phyloP scores from a whole-genome alignment of 129 eudicot species.

The Ambrosia artemisiifolia region DNA sequence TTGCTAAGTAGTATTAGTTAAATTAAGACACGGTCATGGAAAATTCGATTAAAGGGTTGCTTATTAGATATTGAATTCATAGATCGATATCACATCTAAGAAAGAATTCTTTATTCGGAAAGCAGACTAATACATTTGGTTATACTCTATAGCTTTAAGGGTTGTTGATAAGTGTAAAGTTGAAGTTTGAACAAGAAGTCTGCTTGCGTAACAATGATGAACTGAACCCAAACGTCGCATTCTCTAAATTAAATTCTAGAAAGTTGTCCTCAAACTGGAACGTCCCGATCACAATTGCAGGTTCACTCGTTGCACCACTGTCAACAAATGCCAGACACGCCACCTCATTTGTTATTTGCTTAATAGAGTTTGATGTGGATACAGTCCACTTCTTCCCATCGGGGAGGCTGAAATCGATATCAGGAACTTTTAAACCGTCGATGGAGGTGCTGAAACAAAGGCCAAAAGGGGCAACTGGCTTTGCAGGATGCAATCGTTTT shows the following conservation, averaged over 20 bases:
- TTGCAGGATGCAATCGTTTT: not conserved
- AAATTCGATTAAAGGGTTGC: no score
- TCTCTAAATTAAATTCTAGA: not conserved
- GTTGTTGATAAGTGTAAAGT: not conserved
- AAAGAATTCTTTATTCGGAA: no score
- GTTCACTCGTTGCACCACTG: constrained; percentile 28
- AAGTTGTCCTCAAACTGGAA: constrained; percentile 34
- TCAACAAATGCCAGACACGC: constrained; percentile 40
- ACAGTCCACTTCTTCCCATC: not conserved
- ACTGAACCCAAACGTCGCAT: not conserved
- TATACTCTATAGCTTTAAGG: not conserved
- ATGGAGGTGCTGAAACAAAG: not conserved
- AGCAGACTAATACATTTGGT: no score
- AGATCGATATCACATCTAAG: no score
- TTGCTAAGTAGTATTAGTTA: no score
- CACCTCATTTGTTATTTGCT: constrained; percentile 18
- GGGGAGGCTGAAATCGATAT: not conserved
- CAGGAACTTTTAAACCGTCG: not conserved
- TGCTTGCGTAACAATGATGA: not conserved
- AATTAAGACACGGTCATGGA: no score
- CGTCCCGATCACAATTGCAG: constrained; percentile 29
- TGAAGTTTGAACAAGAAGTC: not conserved
- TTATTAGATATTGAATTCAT: no score
- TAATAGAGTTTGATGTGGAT: not conserved
- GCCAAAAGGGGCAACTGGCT: not conserved